These are phyloP conservation scores for Talaromyces sp. DNA, from an alignment of 2,329 filamentous ascomycete species.

Conservation along the genomic window DNA sequence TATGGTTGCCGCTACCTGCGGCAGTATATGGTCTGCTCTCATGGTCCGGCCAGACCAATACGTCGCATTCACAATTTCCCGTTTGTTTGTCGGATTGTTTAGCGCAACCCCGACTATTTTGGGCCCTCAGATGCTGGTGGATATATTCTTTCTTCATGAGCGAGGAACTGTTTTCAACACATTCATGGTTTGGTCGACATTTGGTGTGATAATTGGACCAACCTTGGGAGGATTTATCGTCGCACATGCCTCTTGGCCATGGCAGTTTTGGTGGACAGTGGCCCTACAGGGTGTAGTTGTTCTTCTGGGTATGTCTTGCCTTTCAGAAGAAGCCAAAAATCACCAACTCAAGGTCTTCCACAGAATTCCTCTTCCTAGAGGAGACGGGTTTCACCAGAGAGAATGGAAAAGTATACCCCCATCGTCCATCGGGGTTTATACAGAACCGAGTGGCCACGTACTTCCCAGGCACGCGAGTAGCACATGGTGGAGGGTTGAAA, in stretches of 20 bases:
- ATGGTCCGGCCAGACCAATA: conserved; percentile 12
- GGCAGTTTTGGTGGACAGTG: conserved; percentile 13
- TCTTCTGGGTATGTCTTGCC: conserved; percentile 1
- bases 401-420: conserved; percentile 5
- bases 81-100: conserved; percentile 12
- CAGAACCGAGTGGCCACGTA: conserved; percentile 11
- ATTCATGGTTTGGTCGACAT: conserved; percentile 7
- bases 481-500: conserved; percentile 4
- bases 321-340: too few species aligned
- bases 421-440: conserved; percentile 1
- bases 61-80: conserved; percentile 12
- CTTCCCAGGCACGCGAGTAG: conserved; percentile 11
- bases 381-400: conserved; percentile 12
- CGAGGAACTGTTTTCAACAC: conserved; percentile 11
- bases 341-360: neutral
- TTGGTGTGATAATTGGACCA: conserved; percentile 5
- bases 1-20: conserved; percentile 3
- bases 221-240: conserved; percentile 13
- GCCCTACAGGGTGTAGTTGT: conserved; percentile 6
- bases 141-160: conserved; percentile 14
- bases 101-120: conserved; percentile 6
- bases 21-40: conserved; percentile 12
- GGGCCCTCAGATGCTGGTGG: conserved; percentile 13
- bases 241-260: conserved; percentile 11
- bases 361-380: conserved; percentile 10